A percentile compares a stretch with the other conserved stretches of the same genome.
Conservation (phyloP, 768 basidiomycete species). For the Termitomyces sp. region DNA sequence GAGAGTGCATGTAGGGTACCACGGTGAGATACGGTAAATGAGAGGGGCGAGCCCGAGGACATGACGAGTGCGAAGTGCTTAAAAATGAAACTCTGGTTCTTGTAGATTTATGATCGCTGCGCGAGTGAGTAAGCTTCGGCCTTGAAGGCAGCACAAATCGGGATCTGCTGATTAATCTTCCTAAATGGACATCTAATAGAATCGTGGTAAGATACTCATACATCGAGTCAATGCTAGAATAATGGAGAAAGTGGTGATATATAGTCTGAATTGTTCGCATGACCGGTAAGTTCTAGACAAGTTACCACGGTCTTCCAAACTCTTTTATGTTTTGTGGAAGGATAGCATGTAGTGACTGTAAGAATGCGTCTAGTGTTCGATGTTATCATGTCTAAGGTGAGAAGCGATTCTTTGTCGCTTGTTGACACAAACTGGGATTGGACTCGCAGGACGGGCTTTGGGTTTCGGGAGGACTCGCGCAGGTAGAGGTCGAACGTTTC, state of each 20-base stretch:
- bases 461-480: background rate
- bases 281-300: too few relatives aligned
- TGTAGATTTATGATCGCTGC: background rate
- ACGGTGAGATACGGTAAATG: constrained; percentile 36
- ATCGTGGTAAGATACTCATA: background rate
- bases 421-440: background rate
- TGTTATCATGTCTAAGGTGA: background rate
- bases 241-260: background rate
- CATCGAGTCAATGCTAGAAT: background rate
- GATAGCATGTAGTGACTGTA: background rate
- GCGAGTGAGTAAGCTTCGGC: constrained; percentile 1
- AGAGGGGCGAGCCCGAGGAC: constrained; percentile 10
- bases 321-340: too few relatives aligned
- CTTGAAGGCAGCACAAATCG: background rate
- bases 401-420: constrained; percentile 4
- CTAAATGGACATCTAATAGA: background rate
- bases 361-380: background rate
- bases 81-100: background rate
- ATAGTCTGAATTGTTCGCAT: background rate
- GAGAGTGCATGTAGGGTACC: constrained; percentile 43
- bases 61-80: constrained; percentile 1
- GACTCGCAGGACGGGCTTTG: constrained; percentile 7
- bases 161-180: constrained; percentile 4
- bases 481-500: constrained; percentile 1
- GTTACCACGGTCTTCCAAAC: too few relatives aligned